A percentile compares a stretch with the other conserved stretches of the same genome.
Conservation (phyloP, 2,329 filamentous ascomycete species). For the Fusarium sp. region DNA sequence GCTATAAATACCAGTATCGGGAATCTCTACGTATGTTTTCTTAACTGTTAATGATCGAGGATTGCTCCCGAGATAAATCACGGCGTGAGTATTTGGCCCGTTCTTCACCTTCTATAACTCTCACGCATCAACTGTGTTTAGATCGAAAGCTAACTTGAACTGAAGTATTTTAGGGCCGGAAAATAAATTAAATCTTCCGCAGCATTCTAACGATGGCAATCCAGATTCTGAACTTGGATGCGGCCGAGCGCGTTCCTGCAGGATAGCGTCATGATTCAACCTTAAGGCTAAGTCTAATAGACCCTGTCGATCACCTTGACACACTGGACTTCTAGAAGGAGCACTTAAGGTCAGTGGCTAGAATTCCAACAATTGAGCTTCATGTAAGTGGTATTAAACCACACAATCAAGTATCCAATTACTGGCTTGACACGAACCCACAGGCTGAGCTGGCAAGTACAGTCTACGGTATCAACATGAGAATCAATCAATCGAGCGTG, state of each 20-base stretch:
- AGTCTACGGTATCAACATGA: background rate
- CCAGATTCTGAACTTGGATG: background rate
- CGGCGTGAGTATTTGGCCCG: background rate
- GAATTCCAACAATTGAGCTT: background rate
- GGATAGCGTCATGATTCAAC: conserved; percentile 36
- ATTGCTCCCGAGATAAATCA: background rate
- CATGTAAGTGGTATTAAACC: background rate
- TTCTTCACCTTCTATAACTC: background rate
- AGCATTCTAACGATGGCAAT: conserved; percentile 1
- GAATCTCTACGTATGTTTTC: background rate
- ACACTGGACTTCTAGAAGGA: background rate
- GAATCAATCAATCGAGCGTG: background rate
- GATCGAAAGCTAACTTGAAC: background rate
- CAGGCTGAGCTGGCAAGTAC: background rate
- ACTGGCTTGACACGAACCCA: background rate
- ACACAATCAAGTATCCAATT: background rate
- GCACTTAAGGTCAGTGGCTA: background rate
- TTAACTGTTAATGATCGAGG: background rate
- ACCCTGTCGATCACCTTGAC: conserved; percentile 6
- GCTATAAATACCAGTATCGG: background rate
- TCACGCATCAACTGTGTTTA: background rate
- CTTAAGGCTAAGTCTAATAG: conserved; percentile 22
- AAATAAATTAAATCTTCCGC: conserved; percentile 5
- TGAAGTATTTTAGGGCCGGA: conserved; percentile 3
- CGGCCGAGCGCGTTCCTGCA: conserved; percentile 16